These are phyloP conservation scores for Rehmannia glutinosa DNA, from an alignment of 257 asterid species.

Conservation along the genomic window DNA sequence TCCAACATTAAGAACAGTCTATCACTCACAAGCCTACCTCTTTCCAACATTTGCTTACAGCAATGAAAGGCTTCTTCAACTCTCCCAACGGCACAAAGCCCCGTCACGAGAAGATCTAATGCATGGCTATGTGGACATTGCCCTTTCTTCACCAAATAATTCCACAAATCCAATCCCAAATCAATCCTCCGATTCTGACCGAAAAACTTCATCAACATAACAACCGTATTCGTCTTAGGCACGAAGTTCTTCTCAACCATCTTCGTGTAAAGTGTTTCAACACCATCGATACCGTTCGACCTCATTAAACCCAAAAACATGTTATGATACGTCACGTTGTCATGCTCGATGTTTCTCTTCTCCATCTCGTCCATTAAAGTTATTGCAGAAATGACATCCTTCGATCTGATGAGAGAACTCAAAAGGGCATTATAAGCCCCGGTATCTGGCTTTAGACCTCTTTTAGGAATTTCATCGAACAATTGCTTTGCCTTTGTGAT, in stretches of 20 bases:
- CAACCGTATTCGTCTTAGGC: slow-evolving; percentile 67
- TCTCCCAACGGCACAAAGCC: slow-evolving; percentile 75
- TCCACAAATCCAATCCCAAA: slow-evolving; percentile 72
- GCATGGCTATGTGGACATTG: slow-evolving; percentile 84
- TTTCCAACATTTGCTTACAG: slow-evolving; percentile 63
- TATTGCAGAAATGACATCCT: slow-evolving; percentile 57
- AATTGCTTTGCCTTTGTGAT: slow-evolving; percentile 52
- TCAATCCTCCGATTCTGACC: slow-evolving; percentile 59
- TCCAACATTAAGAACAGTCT: slow-evolving; percentile 45
- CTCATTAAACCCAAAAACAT: slow-evolving; percentile 72
- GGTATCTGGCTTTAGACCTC: slow-evolving; percentile 51
- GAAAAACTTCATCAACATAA: slow-evolving; percentile 74
- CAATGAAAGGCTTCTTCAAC: slow-evolving; percentile 65
- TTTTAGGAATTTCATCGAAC: slow-evolving; percentile 43
- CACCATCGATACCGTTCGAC: slow-evolving; percentile 47
- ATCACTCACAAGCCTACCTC: slow-evolving; percentile 65
- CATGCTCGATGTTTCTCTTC: slow-evolving; percentile 42
- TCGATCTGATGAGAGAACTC: slow-evolving; percentile 58
- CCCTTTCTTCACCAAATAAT: slow-evolving; percentile 65
- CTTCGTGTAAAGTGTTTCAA: slow-evolving; percentile 42
- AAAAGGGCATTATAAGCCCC: slow-evolving; percentile 78
- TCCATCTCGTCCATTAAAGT: slow-evolving; percentile 68
- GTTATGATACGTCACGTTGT: slow-evolving; percentile 68
- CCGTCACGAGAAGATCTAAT: slow-evolving; percentile 72
- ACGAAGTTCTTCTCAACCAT: slow-evolving; percentile 56